A percentile compares a stretch with the other conserved stretches of the same genome.
phyloP scores from a whole-genome alignment of 305 asterid genomes.

The Striga hermonthica region DNA sequence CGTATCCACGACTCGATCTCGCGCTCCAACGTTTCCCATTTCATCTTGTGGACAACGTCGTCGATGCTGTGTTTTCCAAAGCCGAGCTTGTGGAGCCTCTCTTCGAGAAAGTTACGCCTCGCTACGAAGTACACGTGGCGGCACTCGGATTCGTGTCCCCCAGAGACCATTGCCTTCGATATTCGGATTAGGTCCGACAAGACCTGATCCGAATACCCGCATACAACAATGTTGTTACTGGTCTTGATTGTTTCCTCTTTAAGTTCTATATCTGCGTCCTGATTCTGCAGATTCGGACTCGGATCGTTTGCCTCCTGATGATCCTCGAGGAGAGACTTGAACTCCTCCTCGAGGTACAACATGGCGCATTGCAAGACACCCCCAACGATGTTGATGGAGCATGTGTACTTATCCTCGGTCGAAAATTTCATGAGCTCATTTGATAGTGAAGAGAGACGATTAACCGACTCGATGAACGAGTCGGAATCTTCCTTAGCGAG shows the following conservation, averaged over 20 bases:
- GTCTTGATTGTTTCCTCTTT: constrained; percentile 18
- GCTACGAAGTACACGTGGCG: constrained; percentile 53
- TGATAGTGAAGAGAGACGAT: constrained; percentile 48
- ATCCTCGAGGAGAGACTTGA: constrained; percentile 56
- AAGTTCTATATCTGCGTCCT: constrained; percentile 27
- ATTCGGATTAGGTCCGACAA: constrained; percentile 40
- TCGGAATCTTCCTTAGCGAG: constrained; percentile 49
- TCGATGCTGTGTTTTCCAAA: constrained; percentile 70
- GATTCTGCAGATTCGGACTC: constrained; percentile 30
- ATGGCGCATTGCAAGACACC: constrained; percentile 65
- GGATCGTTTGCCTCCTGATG: constrained; percentile 50
- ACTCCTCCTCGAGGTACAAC: constrained; percentile 75
- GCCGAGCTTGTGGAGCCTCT: constrained; percentile 49
- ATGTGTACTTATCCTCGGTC: constrained; percentile 52
- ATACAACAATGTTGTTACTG: constrained; percentile 23
- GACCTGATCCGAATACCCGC: constrained; percentile 50
- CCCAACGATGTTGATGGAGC: constrained; percentile 58
- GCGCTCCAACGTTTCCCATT: constrained; percentile 71
- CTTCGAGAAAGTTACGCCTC: constrained; percentile 64
- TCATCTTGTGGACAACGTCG: constrained; percentile 66
- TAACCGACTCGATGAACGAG: constrained; percentile 43
- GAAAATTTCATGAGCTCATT: constrained; percentile 41
- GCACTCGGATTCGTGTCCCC: constrained; percentile 72
- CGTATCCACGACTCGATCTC: constrained; percentile 66
- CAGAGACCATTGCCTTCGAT: constrained; percentile 51